phyloP scores from a whole-genome alignment of 2,329 filamentous ascomycete species.

The Lasiodiplodia sp. region DNA sequence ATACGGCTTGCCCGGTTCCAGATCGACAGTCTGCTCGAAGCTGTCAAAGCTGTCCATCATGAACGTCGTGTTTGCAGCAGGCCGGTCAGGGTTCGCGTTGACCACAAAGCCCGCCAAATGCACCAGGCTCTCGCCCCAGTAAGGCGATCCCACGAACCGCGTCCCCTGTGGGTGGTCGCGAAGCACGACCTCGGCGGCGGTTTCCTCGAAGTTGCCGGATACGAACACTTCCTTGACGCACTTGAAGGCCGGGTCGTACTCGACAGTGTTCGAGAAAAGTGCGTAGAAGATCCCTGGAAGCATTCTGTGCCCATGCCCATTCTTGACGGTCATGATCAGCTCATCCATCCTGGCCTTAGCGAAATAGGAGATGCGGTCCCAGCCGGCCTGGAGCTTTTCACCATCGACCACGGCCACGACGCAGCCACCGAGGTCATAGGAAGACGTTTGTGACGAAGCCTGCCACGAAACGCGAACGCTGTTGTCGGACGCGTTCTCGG shows the following conservation, averaged over 20 bases:
- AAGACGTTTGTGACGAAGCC: constrained; percentile 62
- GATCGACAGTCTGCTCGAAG: constrained; percentile 63
- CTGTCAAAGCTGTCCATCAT: constrained; percentile 69
- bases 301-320: constrained; percentile 74
- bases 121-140: constrained; percentile 65
- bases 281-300: constrained; percentile 81
- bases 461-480: no score
- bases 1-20: constrained; percentile 61
- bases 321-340: constrained; percentile 70
- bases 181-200: constrained; percentile 62
- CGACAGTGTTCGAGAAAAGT: constrained; percentile 66
- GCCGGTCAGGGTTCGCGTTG: constrained; percentile 65
- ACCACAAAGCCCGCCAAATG: constrained; percentile 67
- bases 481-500: no score
- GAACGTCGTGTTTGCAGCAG: constrained; percentile 66
- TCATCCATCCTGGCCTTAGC: constrained; percentile 65
- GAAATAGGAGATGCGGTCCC: constrained; percentile 69
- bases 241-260: constrained; percentile 63
- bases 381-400: constrained; percentile 68
- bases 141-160: constrained; percentile 65
- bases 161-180: constrained; percentile 61
- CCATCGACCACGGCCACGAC: constrained; percentile 67
- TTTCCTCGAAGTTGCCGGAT: constrained; percentile 62
- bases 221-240: constrained; percentile 67
- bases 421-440: constrained; percentile 68